Evolutionary conservation across 306 rosid genomes (phyloP).

Genomic region (Canavalia ensiformis): DNA sequence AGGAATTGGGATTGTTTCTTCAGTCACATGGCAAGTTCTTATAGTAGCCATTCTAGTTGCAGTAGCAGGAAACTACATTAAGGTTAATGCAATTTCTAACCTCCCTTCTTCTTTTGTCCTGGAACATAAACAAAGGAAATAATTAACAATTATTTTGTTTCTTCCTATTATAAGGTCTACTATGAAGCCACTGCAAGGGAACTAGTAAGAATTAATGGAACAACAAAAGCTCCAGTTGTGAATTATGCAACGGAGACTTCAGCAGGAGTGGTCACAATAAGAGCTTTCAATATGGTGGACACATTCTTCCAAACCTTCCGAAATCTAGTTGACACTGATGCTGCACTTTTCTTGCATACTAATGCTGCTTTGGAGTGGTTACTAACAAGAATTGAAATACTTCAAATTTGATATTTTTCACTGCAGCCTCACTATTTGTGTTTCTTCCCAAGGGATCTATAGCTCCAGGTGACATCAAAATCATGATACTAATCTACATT

Average conservation of each 20-base stretch:
- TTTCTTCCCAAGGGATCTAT: conserved; percentile 62
- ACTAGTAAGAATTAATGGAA: conserved; percentile 83
- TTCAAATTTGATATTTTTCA: conserved; percentile 68
- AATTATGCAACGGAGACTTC: conserved; percentile 73
- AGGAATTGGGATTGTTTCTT: conserved; percentile 57
- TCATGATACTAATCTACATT: not conserved
- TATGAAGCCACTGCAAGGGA: conserved; percentile 78
- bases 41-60: conserved; percentile 59
- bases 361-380: conserved; percentile 73
- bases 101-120: not conserved
- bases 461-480: conserved; percentile 58
- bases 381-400: conserved; percentile 61
- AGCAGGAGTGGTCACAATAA: conserved; percentile 70
- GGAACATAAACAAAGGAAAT: not conserved
- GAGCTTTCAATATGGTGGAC: conserved; percentile 69
- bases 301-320: conserved; percentile 61
- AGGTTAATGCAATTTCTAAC: conserved; percentile 37
- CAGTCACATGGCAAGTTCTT: conserved; percentile 81
- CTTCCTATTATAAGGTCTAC: conserved; percentile 52
- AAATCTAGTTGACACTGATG: conserved; percentile 67
- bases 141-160: not conserved
- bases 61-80: conserved; percentile 56
- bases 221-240: conserved; percentile 81
- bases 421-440: conserved; percentile 62
- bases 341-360: conserved; percentile 64